phyloP scores from a whole-genome alignment of 2,329 filamentous ascomycete species.

The Teratosphaeria zuluensis region DNA sequence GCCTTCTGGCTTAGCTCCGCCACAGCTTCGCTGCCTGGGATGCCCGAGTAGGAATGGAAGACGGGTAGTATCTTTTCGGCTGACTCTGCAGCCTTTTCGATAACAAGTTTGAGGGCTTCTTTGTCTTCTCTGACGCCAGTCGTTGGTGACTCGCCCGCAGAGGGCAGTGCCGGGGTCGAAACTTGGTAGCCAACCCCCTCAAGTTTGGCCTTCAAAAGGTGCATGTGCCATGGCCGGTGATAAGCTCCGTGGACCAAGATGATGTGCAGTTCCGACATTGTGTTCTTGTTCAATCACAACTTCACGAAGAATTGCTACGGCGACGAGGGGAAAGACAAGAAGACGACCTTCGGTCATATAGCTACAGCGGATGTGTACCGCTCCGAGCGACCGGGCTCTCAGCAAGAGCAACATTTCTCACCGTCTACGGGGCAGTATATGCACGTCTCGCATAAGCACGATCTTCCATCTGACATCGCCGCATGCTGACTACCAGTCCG shows the following conservation, averaged over 20 bases:
- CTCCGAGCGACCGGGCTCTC: too few species aligned
- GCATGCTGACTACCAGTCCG: too few species aligned
- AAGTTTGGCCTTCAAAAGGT: conserved; percentile 8
- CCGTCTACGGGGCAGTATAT: too few species aligned
- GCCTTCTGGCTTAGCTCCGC: conserved; percentile 5
- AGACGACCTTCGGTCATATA: neutral
- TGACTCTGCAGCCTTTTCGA: conserved; percentile 8
- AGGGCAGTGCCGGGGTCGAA: conserved; percentile 9
- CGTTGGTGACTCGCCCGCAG: conserved; percentile 4
- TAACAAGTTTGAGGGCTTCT: conserved; percentile 6
- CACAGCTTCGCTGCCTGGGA: conserved; percentile 12
- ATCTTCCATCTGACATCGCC: too few species aligned
- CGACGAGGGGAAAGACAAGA: neutral
- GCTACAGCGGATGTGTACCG: too few species aligned
- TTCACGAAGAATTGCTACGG: neutral
- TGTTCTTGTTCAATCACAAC: neutral
- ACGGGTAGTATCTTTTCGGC: conserved; percentile 10
- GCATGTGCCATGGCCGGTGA: conserved; percentile 7
- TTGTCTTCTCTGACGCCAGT: conserved; percentile 4
- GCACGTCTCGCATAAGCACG: too few species aligned
- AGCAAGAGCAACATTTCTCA: too few species aligned
- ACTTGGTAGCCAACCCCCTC: conserved; percentile 7
- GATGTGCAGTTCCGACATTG: conserved; percentile 12
- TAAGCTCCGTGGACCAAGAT: conserved; percentile 12
- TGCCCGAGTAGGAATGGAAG: conserved; percentile 12